Evolutionary conservation across 1,139 yeast species (phyloP), one percentile per base, ranked within the genome.

Genomic region (Scheffersomyces segobiensis): DNA sequence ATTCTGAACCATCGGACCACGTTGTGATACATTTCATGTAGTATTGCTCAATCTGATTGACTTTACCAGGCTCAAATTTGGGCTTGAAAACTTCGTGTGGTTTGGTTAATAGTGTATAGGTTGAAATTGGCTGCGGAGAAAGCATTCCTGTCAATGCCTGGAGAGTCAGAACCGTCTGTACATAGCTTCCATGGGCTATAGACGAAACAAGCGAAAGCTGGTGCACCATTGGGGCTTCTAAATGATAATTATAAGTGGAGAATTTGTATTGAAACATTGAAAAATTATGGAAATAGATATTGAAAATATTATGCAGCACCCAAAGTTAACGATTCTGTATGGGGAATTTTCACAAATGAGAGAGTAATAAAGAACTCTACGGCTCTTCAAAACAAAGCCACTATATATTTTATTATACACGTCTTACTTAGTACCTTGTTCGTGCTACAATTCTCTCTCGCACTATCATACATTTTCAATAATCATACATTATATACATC

Each of bases 41-140:
- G 65, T 79, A 77, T 66, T 79, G 84, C 61, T 80, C 84, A 20
- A 80, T 80, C 63, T 81, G 84, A 64, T 81, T 80, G 61, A 81
- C 81, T 62, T 80, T 80, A 5, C 85, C 85, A 0, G 84, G 82
- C 63, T 80, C 84, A 56, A 79, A 75, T 64, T 78, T 78, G 47
- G 85, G 85, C 60, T 73, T 76, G 73, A 80, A 81, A 50, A 72
- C 72, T 62, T 77, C 71, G 62, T 73, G 76, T 1, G 85, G 84
- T 59, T 77, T 78, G 50, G 82, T 74, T 20, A 79, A 64, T 52
- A 80, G 68, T n/a, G 82, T 76, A 62, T 80, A 80, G 0, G 83
- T 80, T 49, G 83, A 72, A 5, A 80, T 73, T 7, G 70, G 67
- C 61, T 79, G 82, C 1, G 84, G 82, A 0, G 69, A 68, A 7